Conservation (phyloP, 2,329 filamentous ascomycete genomes). For the Colletotrichum tropicale region DNA sequence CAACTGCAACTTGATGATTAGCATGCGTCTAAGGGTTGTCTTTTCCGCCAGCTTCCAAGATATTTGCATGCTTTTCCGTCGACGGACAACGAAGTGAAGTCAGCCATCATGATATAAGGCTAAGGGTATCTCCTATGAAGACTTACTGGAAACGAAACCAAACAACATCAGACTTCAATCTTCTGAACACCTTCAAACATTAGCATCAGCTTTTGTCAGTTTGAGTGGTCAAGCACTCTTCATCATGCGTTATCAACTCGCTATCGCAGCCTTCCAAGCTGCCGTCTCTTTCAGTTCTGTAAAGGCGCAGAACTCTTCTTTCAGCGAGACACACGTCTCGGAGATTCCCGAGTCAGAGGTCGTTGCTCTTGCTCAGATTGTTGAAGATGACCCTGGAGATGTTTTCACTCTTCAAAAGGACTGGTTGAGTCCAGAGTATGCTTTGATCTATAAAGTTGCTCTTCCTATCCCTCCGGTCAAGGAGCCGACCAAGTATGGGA, state of each 20-base stretch:
- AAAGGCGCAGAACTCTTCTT: constrained; percentile 1
- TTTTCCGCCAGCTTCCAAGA: neutral
- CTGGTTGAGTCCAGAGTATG: constrained; percentile 24
- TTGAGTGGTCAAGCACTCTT: neutral
- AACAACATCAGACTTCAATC: neutral
- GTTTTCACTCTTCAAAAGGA: constrained; percentile 13
- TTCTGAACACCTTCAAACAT: neutral
- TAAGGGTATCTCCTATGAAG: neutral
- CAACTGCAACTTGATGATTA: neutral
- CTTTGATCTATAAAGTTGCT: constrained; percentile 29
- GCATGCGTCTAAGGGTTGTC: neutral
- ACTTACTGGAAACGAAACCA: neutral
- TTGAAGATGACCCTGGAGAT: constrained; percentile 1
- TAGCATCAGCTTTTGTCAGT: neutral
- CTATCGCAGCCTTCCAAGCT: neutral
- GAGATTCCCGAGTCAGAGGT: neutral
- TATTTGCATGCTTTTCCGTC: neutral
- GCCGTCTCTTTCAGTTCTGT: neutral
- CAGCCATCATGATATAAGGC: neutral
- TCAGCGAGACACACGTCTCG: neutral
- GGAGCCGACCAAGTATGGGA: constrained; percentile 40
- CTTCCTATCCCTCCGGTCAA: constrained; percentile 50
- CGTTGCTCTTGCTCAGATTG: neutral
- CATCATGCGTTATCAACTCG: neutral
- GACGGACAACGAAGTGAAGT: neutral